Evolutionary conservation across 148 eudicot species (phyloP).

Genomic region (Salicornia ramosissima): DNA sequence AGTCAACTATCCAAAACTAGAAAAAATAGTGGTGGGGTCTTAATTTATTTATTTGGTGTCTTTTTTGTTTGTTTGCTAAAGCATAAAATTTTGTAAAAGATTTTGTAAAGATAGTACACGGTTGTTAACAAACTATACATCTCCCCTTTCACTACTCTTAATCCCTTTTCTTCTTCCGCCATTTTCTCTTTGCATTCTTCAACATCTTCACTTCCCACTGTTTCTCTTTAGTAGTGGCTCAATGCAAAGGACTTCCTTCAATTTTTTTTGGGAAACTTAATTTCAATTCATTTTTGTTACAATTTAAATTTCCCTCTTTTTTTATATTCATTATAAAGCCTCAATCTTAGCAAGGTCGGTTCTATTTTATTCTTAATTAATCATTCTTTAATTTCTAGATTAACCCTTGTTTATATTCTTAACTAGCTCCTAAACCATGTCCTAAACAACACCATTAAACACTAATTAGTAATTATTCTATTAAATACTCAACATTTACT

Average conservation of each 20-base stretch:
- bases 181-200: conserved; percentile 26
- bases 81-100: neutral
- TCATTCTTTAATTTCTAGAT: conserved; percentile 34
- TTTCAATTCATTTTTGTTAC: conserved; percentile 10
- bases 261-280: neutral
- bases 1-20: too few relatives aligned
- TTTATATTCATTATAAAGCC: conserved; percentile 26
- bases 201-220: conserved; percentile 2
- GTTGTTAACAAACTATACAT: conserved; percentile 5
- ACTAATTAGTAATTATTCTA: neutral
- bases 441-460: neutral
- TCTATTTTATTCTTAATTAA: conserved; percentile 22
- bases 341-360: conserved; percentile 70
- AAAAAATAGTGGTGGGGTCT: neutral
- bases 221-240: conserved; percentile 19
- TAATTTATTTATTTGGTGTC: too few relatives aligned
- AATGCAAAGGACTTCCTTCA: conserved; percentile 36
- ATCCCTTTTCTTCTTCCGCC: conserved; percentile 46
- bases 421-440: conserved; percentile 2
- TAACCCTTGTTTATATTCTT: conserved; percentile 15
- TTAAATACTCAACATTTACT: neutral
- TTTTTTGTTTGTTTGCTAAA: neutral
- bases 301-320: conserved; percentile 10
- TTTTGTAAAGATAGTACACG: neutral
- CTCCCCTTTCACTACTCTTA: conserved; percentile 14